These are phyloP conservation scores for Penicillium psychrosexuale DNA, from an alignment of 2,329 filamentous ascomycete species.

Conservation along the genomic window DNA sequence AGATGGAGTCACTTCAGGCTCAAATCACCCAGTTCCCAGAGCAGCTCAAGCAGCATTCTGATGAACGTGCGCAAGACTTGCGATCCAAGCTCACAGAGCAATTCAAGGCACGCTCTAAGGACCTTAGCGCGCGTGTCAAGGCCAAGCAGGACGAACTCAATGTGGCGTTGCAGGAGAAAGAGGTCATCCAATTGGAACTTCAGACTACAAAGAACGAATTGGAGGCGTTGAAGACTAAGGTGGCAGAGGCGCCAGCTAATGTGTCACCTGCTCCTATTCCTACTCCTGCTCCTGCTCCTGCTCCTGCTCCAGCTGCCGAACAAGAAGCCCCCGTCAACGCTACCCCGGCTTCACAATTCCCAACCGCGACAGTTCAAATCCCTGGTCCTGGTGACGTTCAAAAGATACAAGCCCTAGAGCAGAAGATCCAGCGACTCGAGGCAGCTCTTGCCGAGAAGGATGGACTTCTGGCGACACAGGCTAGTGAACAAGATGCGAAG, in stretches of 20 bases:
- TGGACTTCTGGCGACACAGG: slow-evolving; percentile 44
- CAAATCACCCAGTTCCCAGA: slow-evolving; percentile 50
- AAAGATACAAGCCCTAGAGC: slow-evolving; percentile 60
- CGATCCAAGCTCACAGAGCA: slow-evolving; percentile 47
- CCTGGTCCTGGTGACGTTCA: slow-evolving; percentile 45
- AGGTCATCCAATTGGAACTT: slow-evolving; percentile 66
- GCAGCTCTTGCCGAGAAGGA: slow-evolving; percentile 53
- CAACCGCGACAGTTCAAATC: slow-evolving; percentile 24
- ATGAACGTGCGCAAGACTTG: slow-evolving; percentile 52
- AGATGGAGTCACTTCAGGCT: slow-evolving; percentile 51
- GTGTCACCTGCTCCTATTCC: slow-evolving; percentile 34
- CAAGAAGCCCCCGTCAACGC: slow-evolving; percentile 47
- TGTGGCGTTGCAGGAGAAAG: slow-evolving; percentile 59
- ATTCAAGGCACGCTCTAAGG: slow-evolving; percentile 56
- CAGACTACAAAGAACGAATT: slow-evolving; percentile 61
- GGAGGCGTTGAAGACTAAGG: slow-evolving; percentile 48
- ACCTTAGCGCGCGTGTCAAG: slow-evolving; percentile 63
- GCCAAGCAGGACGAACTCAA: slow-evolving; percentile 51
- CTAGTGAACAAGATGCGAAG: slow-evolving; percentile 50
- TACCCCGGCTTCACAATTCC: slow-evolving; percentile 33
- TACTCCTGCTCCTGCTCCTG: neutral
- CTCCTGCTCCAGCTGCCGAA: slow-evolving; percentile 18
- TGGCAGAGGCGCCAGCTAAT: slow-evolving; percentile 44
- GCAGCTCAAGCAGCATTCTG: slow-evolving; percentile 43
- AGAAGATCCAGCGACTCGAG: slow-evolving; percentile 54